Percentiles rank a stretch among this genome's conserved stretches.
phyloP scores from a whole-genome alignment of 176 grass and related monocot species.

The Musa troglodytarum region DNA sequence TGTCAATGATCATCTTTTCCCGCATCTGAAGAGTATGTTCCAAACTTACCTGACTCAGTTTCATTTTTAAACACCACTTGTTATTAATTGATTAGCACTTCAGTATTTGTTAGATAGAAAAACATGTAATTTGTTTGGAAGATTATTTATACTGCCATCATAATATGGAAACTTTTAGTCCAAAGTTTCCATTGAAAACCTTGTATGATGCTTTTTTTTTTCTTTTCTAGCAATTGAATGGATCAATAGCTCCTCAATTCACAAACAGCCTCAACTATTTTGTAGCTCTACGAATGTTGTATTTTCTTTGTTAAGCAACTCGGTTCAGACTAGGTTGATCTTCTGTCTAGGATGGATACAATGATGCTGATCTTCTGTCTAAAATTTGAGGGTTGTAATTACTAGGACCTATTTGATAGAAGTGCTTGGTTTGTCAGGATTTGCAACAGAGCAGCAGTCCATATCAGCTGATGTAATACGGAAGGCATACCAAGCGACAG shows the following conservation, averaged over 20 bases:
- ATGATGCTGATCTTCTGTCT: neutral
- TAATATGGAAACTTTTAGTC: neutral
- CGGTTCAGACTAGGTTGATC: too few relatives aligned
- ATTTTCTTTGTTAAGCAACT: neutral
- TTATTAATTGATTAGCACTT: neutral
- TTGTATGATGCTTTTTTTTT: neutral
- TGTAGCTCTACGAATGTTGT: neutral
- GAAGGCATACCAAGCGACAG: constrained; percentile 91
- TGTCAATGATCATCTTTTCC: constrained; percentile 78
- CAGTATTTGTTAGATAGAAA: neutral
- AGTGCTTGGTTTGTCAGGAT: constrained; percentile 33
- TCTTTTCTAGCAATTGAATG: neutral
- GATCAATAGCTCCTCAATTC: neutral
- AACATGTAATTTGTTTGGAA: neutral
- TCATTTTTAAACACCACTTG: neutral
- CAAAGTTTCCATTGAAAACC: neutral
- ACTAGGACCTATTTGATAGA: neutral
- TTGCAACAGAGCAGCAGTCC: constrained; percentile 60
- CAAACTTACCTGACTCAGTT: constrained; percentile 11
- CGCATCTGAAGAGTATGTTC: constrained; percentile 74
- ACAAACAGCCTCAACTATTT: neutral
- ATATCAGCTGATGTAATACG: constrained; percentile 79
- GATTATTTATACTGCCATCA: neutral
- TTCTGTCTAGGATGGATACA: neutral
- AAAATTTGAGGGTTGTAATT: neutral